Conservation (phyloP, 2,329 filamentous ascomycete species). For the Diaporthe ilicicola region DNA sequence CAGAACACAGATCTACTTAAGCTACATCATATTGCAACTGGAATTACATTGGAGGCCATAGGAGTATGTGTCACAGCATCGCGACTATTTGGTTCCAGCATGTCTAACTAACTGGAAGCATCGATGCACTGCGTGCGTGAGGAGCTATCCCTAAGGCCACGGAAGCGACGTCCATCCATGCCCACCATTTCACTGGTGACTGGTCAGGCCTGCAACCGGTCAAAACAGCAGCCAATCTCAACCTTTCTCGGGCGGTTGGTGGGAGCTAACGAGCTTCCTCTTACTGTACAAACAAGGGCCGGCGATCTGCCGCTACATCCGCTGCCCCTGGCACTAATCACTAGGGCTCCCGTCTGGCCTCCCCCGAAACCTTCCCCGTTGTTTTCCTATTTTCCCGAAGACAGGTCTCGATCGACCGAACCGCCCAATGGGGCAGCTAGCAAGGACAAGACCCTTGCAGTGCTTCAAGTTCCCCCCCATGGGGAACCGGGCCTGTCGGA, state of each 20-base stretch:
- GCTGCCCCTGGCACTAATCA: neutral
- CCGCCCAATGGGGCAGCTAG: neutral
- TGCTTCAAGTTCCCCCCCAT: constrained; percentile 6
- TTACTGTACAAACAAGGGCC: neutral
- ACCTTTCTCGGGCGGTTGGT: neutral
- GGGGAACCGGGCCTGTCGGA: neutral
- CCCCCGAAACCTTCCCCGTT: neutral
- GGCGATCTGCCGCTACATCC: neutral
- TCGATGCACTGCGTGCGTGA: neutral
- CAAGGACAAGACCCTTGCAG: neutral
- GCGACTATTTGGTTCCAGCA: no score
- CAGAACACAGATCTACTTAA: no score
- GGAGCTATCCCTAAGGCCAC: neutral
- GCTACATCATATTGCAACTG: no score
- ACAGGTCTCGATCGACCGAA: neutral
- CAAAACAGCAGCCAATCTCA: neutral
- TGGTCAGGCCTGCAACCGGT: neutral
- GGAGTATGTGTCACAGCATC: no score
- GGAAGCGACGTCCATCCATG: neutral
- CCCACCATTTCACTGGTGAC: neutral
- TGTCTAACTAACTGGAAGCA: neutral
- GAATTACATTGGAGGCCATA: no score
- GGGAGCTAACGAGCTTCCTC: neutral
- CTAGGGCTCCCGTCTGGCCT: neutral
- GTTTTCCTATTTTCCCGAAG: constrained; percentile 6